These are phyloP conservation scores for Endotrypanum monterogeii DNA, from an alignment of 208 protist genomes.

Conservation along the genomic window DNA sequence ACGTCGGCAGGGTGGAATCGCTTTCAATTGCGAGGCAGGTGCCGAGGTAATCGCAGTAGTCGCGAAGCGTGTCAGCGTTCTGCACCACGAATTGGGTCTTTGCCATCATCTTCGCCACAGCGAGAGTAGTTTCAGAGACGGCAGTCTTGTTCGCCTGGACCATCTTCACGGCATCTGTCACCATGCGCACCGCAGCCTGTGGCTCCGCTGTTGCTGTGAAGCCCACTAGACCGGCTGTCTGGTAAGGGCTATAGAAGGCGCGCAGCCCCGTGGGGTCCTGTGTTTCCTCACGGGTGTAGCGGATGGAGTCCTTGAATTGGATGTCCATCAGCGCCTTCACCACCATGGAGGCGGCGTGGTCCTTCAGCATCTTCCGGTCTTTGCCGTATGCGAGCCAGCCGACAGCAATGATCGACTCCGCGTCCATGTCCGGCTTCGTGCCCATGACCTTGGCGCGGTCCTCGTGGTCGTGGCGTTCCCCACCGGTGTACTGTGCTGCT, in stretches of 20 bases:
- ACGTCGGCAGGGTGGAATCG: constrained; percentile 39
- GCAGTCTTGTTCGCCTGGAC: constrained; percentile 48
- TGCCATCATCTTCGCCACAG: constrained; percentile 69
- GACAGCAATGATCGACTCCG: constrained; percentile 82
- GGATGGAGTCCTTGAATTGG: constrained; percentile 49
- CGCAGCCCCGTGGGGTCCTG: constrained; percentile 51
- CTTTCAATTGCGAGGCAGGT: constrained; percentile 58
- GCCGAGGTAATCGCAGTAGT: constrained; percentile 90
- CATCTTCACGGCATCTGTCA: constrained; percentile 57
- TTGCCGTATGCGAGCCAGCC: constrained; percentile 80
- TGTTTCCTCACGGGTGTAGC: constrained; percentile 47
- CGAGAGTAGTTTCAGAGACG: constrained; percentile 34
- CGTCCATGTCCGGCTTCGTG: constrained; percentile 87
- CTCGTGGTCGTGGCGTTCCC: constrained; percentile 85
- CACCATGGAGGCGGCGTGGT: constrained; percentile 78
- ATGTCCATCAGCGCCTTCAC: constrained; percentile 70
- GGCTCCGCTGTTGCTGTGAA: constrained; percentile 68
- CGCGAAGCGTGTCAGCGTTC: constrained; percentile 66
- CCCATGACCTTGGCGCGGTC: constrained; percentile 83
- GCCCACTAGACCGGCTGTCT: constrained; percentile 79
- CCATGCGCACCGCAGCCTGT: constrained; percentile 56
- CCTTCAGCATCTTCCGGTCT: constrained; percentile 46
- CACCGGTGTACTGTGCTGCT: constrained; percentile 70
- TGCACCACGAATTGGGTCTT: constrained; percentile 55
- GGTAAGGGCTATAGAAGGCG: constrained; percentile 84